These are phyloP conservation scores for Ascochyta fabae DNA, from an alignment of 2,329 filamentous ascomycete species.

Conservation along the genomic window DNA sequence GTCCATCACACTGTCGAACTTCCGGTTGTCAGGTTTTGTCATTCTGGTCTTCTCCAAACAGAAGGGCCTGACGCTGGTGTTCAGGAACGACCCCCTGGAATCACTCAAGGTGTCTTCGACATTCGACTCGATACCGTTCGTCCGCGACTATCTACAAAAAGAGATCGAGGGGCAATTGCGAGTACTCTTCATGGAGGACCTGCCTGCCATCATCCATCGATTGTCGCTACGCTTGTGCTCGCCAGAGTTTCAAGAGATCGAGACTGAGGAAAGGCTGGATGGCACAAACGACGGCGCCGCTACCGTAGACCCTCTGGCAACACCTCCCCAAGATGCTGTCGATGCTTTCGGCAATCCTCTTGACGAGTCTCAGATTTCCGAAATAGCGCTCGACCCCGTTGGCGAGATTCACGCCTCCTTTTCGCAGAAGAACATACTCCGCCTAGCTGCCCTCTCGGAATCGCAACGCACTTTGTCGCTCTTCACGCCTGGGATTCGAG, in stretches of 20 bases:
- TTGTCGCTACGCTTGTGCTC: conserved; percentile 89
- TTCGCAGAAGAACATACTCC: conserved; percentile 90
- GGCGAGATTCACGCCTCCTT: conserved; percentile 88
- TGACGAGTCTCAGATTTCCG: conserved; percentile 76
- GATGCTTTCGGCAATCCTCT: conserved; percentile 80
- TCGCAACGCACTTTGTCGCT: conserved; percentile 90
- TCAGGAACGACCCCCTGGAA: conserved; percentile 96
- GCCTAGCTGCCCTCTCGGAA: conserved; percentile 80
- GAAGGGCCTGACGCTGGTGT: conserved; percentile 95
- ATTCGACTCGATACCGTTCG: conserved; percentile 98
- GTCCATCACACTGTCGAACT: conserved; percentile 94
- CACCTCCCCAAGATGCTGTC: conserved; percentile 80
- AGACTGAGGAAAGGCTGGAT: conserved; percentile 61
- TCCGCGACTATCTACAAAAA: conserved; percentile 93
- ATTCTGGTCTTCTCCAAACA: conserved; percentile 97
- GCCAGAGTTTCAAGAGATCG: conserved; percentile 77
- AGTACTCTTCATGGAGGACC: conserved; percentile 95
- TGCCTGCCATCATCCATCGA: conserved; percentile 94
- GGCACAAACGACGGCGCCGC: conserved; percentile 60
- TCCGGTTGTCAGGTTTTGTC: conserved; percentile 94
- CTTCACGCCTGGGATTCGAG: conserved; percentile 87
- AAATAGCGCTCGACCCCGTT: conserved; percentile 78
- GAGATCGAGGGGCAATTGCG: conserved; percentile 94
- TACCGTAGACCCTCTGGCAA: conserved; percentile 79
- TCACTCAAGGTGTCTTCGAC: conserved; percentile 98